A percentile compares a stretch with the other conserved stretches of the same genome.
Conservation (phyloP, 371 early-diverging fungal species). For the Mucor piriformis region DNA sequence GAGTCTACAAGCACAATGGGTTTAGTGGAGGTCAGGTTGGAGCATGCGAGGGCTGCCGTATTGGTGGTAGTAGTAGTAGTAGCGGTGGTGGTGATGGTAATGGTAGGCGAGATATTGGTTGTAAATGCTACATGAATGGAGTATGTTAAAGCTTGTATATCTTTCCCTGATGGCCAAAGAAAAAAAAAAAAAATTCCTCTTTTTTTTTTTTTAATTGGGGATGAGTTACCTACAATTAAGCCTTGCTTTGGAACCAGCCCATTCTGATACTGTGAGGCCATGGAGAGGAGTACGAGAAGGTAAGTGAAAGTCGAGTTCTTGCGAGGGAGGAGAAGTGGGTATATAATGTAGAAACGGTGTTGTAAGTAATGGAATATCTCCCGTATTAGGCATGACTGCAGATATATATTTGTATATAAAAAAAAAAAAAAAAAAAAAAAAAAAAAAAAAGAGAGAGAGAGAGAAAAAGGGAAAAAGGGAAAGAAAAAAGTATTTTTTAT, state of each 20-base stretch:
- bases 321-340: slow-evolving; percentile 32
- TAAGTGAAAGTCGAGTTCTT: slow-evolving; percentile 35
- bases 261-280: slow-evolving; percentile 38
- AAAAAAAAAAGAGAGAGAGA: background rate
- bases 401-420: background rate
- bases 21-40: background rate
- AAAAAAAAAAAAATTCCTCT: slow-evolving; percentile 4
- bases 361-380: slow-evolving; percentile 29
- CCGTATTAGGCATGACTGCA: background rate
- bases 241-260: slow-evolving; percentile 32
- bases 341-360: slow-evolving; percentile 32
- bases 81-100: background rate
- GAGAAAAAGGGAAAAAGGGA: background rate
- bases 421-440: slow-evolving; percentile 4
- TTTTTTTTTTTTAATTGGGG: slow-evolving; percentile 1
- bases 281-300: slow-evolving; percentile 39
- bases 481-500: background rate
- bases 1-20: slow-evolving; percentile 16
- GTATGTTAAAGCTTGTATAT: background rate
- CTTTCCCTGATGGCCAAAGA: background rate
- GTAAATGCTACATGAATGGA: background rate
- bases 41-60: background rate
- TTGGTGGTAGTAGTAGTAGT: background rate
- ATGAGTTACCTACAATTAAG: slow-evolving; percentile 6
- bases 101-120: background rate